Base-by-base conservation (phyloP, 1,139 yeast species). In the Yamadazyma kanchanaburiensis region DNA sequence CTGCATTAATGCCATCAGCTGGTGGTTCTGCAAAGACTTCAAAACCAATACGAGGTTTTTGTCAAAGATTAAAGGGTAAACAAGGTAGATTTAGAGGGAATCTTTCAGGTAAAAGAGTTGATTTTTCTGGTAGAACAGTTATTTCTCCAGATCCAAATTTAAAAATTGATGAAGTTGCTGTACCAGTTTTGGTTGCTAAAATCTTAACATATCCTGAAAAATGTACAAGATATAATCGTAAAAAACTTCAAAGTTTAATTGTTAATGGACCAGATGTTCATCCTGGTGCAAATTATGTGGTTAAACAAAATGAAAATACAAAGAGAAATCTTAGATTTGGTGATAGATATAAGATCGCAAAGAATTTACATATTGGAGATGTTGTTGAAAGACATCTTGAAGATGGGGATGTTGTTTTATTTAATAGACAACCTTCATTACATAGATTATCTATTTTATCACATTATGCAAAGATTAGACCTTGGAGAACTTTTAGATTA, bases 1-100 rank as follows among this genome's bases (percentile, higher is more conserved):
- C 91, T 4, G 80, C 88, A 3, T 69, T 80, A 54, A 58, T 80
- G 39, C 85, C 86, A 6, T 76, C 80, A 13, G 61, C 70, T 12
- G 72, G 75, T 26, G 77, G 80, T 23, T 77, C 74, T 27, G 58
- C 78, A 7, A 75, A 75, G 45, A 47, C 63, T 6, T 67, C 83
- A 3, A 84, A 84, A 48, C 97, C 98, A 11, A 94, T 91, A 38
- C 70, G 98, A 52, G 99, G 97, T 6, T 79, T 94, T 44, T 91
- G 98, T 56, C 99, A 94, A 61, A 78, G 99, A 55, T 70, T 94
- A 40, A 94, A 94, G 64, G 99, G 99, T 58, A 94, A 94, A 50
- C 98, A 91, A 59, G 99, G 99, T 50, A 83, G 99, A 55, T 94
- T 94, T 62, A 76, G 99, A 69, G 99, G 99, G 43, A 94, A 94